Conservation (phyloP, 192 early-diverging fungal genomes). For the Linnemannia zychae region DNA sequence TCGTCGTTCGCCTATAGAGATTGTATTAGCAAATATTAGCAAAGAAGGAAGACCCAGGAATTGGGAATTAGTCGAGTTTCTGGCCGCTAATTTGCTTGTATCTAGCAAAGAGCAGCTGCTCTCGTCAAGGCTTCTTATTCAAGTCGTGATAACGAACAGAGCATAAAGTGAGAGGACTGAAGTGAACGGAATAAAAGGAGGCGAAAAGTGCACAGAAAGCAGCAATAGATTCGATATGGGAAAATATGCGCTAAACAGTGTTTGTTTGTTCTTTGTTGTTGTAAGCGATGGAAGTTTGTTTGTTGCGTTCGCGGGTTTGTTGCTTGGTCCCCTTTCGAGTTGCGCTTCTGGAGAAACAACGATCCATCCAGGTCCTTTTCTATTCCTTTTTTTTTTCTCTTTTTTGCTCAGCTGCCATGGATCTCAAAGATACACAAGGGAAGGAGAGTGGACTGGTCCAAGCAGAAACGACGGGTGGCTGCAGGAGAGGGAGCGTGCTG, state of each 20-base stretch:
- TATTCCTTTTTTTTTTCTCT: not conserved
- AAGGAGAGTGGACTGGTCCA: not conserved
- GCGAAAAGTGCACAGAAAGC: not conserved
- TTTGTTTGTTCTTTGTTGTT: too few relatives aligned
- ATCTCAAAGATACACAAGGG: not conserved
- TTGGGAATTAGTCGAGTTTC: not conserved
- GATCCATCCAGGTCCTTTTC: not conserved
- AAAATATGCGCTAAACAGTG: not conserved
- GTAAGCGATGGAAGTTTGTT: not conserved
- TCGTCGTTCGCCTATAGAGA: constrained; percentile 21
- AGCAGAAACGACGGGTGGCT: not conserved
- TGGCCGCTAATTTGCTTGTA: not conserved
- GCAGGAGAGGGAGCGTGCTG: not conserved
- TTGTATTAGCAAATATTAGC: not conserved
- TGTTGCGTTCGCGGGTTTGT: not conserved
- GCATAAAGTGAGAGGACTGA: not conserved
- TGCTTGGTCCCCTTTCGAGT: not conserved
- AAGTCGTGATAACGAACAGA: too few relatives aligned
- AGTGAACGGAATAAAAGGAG: not conserved
- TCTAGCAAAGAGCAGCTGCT: not conserved
- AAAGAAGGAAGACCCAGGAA: not conserved
- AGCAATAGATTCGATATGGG: not conserved
- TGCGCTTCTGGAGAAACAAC: not conserved
- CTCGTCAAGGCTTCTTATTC: too few relatives aligned
- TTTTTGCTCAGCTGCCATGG: not conserved